These are phyloP conservation scores for Pelargonium cotyledonis DNA, from an alignment of 441 rosid genomes.

Conservation along the genomic window DNA sequence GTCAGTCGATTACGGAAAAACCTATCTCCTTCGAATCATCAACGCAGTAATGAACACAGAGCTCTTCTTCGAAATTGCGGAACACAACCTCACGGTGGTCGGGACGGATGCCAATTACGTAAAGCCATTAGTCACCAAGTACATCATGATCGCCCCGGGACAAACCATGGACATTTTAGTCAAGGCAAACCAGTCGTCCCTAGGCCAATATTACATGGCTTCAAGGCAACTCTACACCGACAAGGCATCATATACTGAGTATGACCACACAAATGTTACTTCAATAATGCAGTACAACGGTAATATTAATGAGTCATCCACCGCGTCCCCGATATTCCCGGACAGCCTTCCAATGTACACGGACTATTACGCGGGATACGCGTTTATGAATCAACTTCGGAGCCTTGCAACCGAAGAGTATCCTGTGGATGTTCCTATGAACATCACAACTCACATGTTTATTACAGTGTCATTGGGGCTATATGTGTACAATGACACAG, in stretches of 20 bases:
- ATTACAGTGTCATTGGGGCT: too few relatives aligned
- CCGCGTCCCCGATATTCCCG: too few relatives aligned
- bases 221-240: slow-evolving; percentile 32
- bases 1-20: slow-evolving; percentile 23
- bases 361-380: slow-evolving; percentile 21
- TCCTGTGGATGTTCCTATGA: slow-evolving; percentile 45
- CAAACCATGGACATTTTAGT: slow-evolving; percentile 54
- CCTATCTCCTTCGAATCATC: slow-evolving; percentile 19
- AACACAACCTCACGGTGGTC: too few relatives aligned
- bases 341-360: slow-evolving; percentile 24
- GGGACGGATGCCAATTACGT: slow-evolving; percentile 52
- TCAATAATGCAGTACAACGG: too few relatives aligned
- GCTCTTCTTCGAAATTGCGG: slow-evolving; percentile 19
- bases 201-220: slow-evolving; percentile 42
- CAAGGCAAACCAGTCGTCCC: slow-evolving; percentile 40
- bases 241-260: too few relatives aligned
- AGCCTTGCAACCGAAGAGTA: slow-evolving; percentile 31
- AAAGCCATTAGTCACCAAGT: slow-evolving; percentile 36
- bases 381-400: slow-evolving; percentile 21
- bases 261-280: too few relatives aligned
- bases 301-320: too few relatives aligned
- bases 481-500: too few relatives aligned
- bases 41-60: slow-evolving; percentile 20
- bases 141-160: slow-evolving; percentile 49
- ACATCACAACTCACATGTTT: slow-evolving; percentile 22